Evolutionary conservation across 257 asterid genomes (phyloP).

Genomic region (Penstemon newberryi): DNA sequence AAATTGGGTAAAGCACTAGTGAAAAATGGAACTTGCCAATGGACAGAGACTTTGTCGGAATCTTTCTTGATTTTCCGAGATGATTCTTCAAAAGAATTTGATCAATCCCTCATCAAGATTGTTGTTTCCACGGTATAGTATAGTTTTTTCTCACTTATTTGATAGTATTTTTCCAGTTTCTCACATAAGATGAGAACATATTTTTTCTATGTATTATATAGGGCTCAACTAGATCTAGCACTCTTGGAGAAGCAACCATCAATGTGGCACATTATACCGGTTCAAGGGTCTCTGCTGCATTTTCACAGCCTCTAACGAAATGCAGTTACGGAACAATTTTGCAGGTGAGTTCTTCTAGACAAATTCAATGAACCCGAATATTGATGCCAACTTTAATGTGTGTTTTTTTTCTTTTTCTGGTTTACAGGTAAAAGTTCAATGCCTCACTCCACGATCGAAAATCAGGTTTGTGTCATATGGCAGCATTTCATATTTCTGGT

Average conservation of each 20-base stretch:
- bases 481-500: not conserved
- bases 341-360: constrained; percentile 46
- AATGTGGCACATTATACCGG: constrained; percentile 51
- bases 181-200: not conserved
- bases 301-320: constrained; percentile 67
- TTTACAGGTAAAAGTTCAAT: constrained; percentile 73
- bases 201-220: constrained; percentile 24
- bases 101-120: constrained; percentile 68
- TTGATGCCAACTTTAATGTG: constrained; percentile 17
- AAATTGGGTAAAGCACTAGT: constrained; percentile 70
- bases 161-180: not conserved
- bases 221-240: constrained; percentile 77
- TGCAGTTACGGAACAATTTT: constrained; percentile 70
- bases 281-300: constrained; percentile 54
- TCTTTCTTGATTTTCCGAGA: constrained; percentile 55
- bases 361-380: not conserved
- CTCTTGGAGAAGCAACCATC: constrained; percentile 74
- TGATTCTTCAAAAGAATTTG: constrained; percentile 53
- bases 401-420: constrained; percentile 9
- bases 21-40: constrained; percentile 69
- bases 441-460: constrained; percentile 56
- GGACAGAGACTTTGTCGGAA: constrained; percentile 76
- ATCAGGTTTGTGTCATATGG: constrained; percentile 46
- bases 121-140: constrained; percentile 64
- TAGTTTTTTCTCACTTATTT: not conserved